Evolutionary conservation across 495 filamentous ascomycete species (phyloP), one percentile per base, ranked within the genome.

Genomic region (Pyrenula aspistea): DNA sequence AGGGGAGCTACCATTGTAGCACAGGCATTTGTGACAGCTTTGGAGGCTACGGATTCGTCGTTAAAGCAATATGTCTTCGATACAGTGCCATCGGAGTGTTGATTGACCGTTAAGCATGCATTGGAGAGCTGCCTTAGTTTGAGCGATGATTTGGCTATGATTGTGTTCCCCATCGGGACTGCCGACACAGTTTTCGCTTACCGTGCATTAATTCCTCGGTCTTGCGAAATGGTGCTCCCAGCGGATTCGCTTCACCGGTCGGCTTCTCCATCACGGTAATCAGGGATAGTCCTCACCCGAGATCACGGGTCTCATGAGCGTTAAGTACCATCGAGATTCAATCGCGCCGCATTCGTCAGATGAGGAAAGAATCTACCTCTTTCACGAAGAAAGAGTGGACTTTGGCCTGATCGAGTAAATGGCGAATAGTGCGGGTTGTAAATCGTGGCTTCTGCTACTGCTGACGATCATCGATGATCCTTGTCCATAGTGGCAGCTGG

Each of bases 21-120:
- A 0, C 72, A 78, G 61, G 80, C 81, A 25, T 87, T 86, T 63
- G 76, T 83, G 54, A 82, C 84, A 70, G 84, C 72, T 0, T 62
- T 85, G 4, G 64, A 71, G 23, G 80, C 76, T 59, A 69, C 65
- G 8, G 66, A 65, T 49, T 64, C 68, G 25, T 63, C 58, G 1
- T 54, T 76, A 56, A 67, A 68, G 62, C 31, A 42, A 15, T 42
- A 8, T 42, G 31, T 42, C 31, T 42, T 42, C 31, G 31, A 42
- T 15, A 42, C 31, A 15, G 31, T 42, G 15, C 31, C 31, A 15
- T 4, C 31, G 15, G 31, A 4, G 4, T 42, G 31, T 15, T 42
- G 31, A 42, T 8, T 15, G 15, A 15, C 15, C 8, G 4, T 42
- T 15, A 15, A 42, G 15, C 31, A 42, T 42, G 31, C 31, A 15